These are phyloP conservation scores for Fusarium floridanum DNA, from an alignment of 2,329 filamentous ascomycete genomes.

Conservation along the genomic window DNA sequence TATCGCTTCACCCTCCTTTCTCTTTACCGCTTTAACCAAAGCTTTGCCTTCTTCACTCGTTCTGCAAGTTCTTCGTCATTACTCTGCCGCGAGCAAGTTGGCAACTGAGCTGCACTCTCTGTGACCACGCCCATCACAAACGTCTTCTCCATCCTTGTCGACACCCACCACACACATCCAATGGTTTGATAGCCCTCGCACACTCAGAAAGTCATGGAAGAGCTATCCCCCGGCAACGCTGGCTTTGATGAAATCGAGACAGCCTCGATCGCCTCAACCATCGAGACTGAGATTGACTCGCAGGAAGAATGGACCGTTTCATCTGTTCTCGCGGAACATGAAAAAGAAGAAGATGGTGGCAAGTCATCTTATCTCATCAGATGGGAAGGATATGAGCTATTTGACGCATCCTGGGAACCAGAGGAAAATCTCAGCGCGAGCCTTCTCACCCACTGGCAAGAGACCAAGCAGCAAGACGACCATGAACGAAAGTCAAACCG, in stretches of 20 bases:
- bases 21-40: background rate
- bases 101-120: background rate
- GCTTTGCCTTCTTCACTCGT: background rate
- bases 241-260: conserved; percentile 42
- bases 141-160: background rate
- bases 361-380: conserved; percentile 51
- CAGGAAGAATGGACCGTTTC: conserved; percentile 65
- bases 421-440: conserved; percentile 55
- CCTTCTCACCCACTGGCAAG: conserved; percentile 59
- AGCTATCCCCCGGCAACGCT: background rate
- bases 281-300: conserved; percentile 50
- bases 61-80: background rate
- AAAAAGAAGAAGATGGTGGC: conserved; percentile 35
- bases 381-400: conserved; percentile 54
- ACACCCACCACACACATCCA: background rate
- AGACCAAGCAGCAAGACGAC: conserved; percentile 53
- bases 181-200: background rate
- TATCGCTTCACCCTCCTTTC: background rate
- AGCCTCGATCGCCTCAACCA: conserved; percentile 52
- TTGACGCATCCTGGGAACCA: conserved; percentile 65
- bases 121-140: background rate
- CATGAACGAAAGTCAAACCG: conserved; percentile 52
- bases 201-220: background rate
- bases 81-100: background rate
- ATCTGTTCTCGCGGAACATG: conserved; percentile 63